phyloP scores from a whole-genome alignment of 1,139 yeast genomes.

The Scheffersomyces illinoinensis region DNA sequence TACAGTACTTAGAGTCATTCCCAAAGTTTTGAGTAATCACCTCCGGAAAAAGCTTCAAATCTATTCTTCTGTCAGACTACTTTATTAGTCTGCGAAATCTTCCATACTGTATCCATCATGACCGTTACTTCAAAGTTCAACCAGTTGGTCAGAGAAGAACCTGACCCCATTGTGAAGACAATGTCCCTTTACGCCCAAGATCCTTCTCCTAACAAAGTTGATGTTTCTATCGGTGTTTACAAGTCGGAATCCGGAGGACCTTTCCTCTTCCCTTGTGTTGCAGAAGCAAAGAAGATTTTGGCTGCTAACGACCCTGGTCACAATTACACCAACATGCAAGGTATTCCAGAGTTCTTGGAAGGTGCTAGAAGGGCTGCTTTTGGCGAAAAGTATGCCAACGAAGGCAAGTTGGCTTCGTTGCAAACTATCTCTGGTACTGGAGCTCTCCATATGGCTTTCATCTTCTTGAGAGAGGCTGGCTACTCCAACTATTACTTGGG shows the following conservation, averaged over 20 bases:
- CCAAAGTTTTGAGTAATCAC: background rate
- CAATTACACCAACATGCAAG: constrained; percentile 45
- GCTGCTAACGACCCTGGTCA: constrained; percentile 42
- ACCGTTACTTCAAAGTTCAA: constrained; percentile 21
- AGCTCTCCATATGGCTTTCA: constrained; percentile 40
- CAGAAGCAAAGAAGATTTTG: constrained; percentile 34
- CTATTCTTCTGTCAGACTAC: background rate
- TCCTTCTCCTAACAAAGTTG: constrained; percentile 32
- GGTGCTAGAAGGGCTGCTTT: constrained; percentile 41
- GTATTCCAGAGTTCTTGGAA: constrained; percentile 36
- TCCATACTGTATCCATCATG: background rate
- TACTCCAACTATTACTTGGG: constrained; percentile 36
- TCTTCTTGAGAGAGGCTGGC: constrained; percentile 31
- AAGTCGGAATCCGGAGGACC: constrained; percentile 38
- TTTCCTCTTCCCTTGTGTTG: constrained; percentile 40
- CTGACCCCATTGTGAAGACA: constrained; percentile 42
- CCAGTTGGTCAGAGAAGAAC: constrained; percentile 24
- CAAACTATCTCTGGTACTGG: constrained; percentile 51
- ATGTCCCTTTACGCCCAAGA: constrained; percentile 30
- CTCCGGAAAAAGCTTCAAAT: background rate
- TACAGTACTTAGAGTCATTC: background rate
- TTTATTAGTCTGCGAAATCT: background rate
- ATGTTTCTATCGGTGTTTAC: constrained; percentile 47
- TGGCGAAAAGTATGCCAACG: constrained; percentile 25
- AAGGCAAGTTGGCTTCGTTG: constrained; percentile 34